Evolutionary conservation across 306 rosid species (phyloP), one percentile per base, ranked within the genome.

Genomic region (Dicorynia guianensis): DNA sequence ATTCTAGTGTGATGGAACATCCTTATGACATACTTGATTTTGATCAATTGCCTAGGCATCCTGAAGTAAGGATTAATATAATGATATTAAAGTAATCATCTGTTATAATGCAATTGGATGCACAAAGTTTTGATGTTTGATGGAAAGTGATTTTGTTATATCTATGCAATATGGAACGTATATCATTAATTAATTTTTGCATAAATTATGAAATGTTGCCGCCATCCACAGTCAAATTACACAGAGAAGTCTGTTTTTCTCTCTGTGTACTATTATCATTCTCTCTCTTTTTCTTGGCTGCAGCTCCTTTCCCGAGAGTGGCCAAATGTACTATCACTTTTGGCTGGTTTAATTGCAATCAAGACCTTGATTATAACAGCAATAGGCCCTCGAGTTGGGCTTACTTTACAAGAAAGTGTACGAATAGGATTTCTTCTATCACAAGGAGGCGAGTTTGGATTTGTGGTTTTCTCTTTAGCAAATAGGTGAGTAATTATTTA

Each of bases 371-470:
- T 96, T 78, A 96, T 92, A 82, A 92, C 97, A 52, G 98, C 96
- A 11, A 89, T 96, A 64, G 99, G 99, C 75, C 99, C 97, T 69
- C 98, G 97, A 81, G 99, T 96, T 74, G 99, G 99, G 17, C 93
- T 96, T 71, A 77, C 90, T 56, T 64, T 89, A 69, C 96, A 90
- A 83, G 99, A 96, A 85, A 92, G 99, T 85, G 95, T 96, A 71
- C 89, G 99, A 90, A 92, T 96, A 79, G 99, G 99, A 44, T 85
- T 96, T 68, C 98, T 96, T 65, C 87, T 96, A 66, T 96, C 99
- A 67, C 99, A 96, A 84, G 99, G 99, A 81, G 99, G 99, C 40
- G 97, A 95, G 84, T 95, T 90, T 79, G 98, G 87, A 50, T 95
- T 95, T 84, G 99, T 96, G 10, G 97, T 96, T 75, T 89, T 96